Percentiles rank a stretch among this genome's conserved stretches.
phyloP scores from a whole-genome alignment of 2,329 filamentous ascomycete species.

The Pestalotiopsis sp. region DNA sequence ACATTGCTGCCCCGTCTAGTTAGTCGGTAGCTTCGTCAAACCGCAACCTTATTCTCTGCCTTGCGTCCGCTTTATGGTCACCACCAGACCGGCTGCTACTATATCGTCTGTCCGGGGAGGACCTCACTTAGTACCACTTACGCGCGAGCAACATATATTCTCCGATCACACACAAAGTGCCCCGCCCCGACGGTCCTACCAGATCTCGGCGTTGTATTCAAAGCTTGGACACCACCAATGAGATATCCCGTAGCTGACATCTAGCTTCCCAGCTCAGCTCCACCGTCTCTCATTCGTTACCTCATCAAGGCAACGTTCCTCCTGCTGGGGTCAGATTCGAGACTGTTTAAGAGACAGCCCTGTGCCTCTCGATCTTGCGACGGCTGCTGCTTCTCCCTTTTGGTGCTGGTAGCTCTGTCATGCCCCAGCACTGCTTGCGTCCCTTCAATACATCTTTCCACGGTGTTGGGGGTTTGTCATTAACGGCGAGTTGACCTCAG shows the following conservation, averaged over 20 bases:
- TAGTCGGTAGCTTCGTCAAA: conserved; percentile 4
- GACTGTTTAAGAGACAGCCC: conserved; percentile 1
- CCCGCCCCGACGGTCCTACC: conserved; percentile 9
- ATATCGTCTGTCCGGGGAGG: neutral
- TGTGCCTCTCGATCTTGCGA: neutral
- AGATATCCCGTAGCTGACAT: conserved; percentile 3
- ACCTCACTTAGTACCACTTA: neutral
- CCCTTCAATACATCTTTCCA: conserved; percentile 1
- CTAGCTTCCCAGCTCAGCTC: conserved; percentile 6
- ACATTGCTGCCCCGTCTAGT: neutral
- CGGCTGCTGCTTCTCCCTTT: neutral
- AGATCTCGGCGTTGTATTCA: conserved; percentile 3
- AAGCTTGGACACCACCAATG: conserved; percentile 14
- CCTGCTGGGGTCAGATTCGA: neutral
- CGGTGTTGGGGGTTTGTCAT: neutral
- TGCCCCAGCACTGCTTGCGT: neutral
- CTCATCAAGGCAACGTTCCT: neutral
- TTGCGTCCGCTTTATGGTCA: neutral
- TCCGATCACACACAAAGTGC: conserved; percentile 1
- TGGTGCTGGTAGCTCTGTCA: conserved; percentile 7
- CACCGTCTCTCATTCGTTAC: neutral
- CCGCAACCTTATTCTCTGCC: conserved; percentile 6
- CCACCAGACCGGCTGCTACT: neutral
- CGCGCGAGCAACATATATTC: neutral
- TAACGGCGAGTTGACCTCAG: neutral